These are phyloP conservation scores for Marasmius fiardii DNA, from an alignment of 1,284 basidiomycete species.

Conservation along the genomic window DNA sequence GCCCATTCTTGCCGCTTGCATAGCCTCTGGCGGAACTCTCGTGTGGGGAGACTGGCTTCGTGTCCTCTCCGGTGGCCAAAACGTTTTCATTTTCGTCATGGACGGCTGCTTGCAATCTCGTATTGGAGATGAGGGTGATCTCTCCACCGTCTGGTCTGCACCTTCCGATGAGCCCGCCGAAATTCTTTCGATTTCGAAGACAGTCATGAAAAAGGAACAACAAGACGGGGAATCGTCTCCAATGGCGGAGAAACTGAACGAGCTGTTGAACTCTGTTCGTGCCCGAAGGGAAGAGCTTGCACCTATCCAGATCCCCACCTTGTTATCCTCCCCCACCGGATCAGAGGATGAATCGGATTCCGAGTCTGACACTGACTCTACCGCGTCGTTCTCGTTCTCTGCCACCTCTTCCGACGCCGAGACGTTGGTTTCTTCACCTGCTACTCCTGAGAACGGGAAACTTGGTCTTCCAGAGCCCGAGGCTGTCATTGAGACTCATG, in stretches of 20 bases:
- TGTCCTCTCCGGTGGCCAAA: not conserved
- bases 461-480: not conserved
- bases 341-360: not conserved
- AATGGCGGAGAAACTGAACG: not conserved
- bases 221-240: not conserved
- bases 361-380: not conserved
- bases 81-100: not conserved
- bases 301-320: not conserved
- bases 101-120: not conserved
- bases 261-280: not conserved
- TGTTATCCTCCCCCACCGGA: not conserved
- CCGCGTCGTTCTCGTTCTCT: not conserved
- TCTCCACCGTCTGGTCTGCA: not conserved
- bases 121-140: not conserved
- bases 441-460: not conserved
- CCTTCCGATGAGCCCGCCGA: not conserved
- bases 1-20: not conserved
- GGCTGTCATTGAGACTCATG: too few relatives aligned
- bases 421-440: not conserved
- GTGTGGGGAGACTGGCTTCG: not conserved
- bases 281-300: not conserved
- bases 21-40: not conserved
- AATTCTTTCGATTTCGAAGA: conserved; percentile 2
- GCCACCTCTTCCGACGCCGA: not conserved
- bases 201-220: not conserved